Conservation (phyloP, 2,329 filamentous ascomycete species). For the Cladosporium velox region DNA sequence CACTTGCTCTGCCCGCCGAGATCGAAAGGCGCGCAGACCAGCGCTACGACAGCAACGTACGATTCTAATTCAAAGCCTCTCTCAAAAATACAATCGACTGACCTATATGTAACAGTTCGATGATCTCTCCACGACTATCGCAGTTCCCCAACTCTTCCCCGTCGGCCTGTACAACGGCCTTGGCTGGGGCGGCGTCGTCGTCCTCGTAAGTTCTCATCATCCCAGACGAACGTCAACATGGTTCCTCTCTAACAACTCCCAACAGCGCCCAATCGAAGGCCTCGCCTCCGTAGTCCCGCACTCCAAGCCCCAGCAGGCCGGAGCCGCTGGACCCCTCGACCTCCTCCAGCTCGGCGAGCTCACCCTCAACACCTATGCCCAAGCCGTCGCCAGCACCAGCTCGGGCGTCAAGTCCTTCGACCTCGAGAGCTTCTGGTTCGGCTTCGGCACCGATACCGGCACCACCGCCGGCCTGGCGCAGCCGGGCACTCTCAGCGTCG, state of each 20-base stretch:
- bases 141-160: slow-evolving; percentile 11
- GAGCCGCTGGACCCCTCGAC: slow-evolving; percentile 19
- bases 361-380: slow-evolving; percentile 19
- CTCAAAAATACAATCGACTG: not conserved
- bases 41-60: not conserved
- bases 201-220: not conserved
- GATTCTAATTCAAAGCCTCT: not conserved
- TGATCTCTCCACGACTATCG: not conserved
- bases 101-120: not conserved
- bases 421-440: slow-evolving; percentile 20
- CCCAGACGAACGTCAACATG: not conserved
- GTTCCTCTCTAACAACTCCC: not conserved
- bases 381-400: not conserved
- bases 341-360: slow-evolving; percentile 17
- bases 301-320: slow-evolving; percentile 14
- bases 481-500: slow-evolving; percentile 14
- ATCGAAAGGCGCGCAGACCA: not conserved
- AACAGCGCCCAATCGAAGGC: not conserved
- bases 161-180: slow-evolving; percentile 18
- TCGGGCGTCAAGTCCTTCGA: slow-evolving; percentile 15
- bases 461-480: slow-evolving; percentile 18
- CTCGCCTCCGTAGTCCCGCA: slow-evolving; percentile 19
- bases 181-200: slow-evolving; percentile 15
- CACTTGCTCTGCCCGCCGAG: not conserved
- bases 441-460: slow-evolving; percentile 19